phyloP scores from a whole-genome alignment of 176 grass and related monocot species.

The Cenchrus purpureus region DNA sequence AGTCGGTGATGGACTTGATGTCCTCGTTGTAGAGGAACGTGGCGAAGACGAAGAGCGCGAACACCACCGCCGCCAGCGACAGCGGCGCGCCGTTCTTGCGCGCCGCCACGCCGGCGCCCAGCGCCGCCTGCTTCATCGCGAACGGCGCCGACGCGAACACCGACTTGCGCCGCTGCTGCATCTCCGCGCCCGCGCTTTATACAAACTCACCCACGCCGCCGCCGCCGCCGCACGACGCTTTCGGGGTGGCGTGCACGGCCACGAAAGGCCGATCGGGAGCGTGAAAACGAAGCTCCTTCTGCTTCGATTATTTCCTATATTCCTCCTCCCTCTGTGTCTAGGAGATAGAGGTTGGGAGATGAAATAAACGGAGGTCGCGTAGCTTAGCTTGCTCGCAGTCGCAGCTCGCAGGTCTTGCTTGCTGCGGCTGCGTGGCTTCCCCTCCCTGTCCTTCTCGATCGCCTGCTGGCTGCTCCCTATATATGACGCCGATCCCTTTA shows the following conservation, averaged over 20 bases:
- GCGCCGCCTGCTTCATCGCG: slow-evolving; percentile 75
- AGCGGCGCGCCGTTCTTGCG: slow-evolving; percentile 76
- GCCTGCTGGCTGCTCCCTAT: slow-evolving; percentile 48
- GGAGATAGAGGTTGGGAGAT: background rate
- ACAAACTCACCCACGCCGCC: background rate
- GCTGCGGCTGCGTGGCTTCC: background rate
- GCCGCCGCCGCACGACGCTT: background rate
- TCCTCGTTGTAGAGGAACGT: slow-evolving; percentile 97
- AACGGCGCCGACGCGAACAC: slow-evolving; percentile 63
- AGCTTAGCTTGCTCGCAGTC: slow-evolving; percentile 25
- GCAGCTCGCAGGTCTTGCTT: slow-evolving; percentile 23
- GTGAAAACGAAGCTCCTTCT: background rate
- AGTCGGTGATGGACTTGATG: slow-evolving; percentile 91
- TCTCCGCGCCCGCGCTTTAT: slow-evolving; percentile 40
- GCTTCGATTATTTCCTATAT: slow-evolving; percentile 35
- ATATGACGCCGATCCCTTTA: slow-evolving; percentile 43
- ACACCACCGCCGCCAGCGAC: slow-evolving; percentile 65
- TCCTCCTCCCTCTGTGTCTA: background rate
- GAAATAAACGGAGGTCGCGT: slow-evolving; percentile 28
- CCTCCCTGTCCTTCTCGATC: slow-evolving; percentile 41
- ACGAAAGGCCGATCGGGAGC: background rate
- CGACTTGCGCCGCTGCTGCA: slow-evolving; percentile 88
- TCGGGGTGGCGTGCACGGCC: slow-evolving; percentile 27
- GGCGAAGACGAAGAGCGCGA: slow-evolving; percentile 78
- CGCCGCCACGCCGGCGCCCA: slow-evolving; percentile 61